Evolutionary conservation across 192 early-diverging fungal species (phyloP), one percentile per base, ranked within the genome.

Genomic region (Chytriomyces sp.): DNA sequence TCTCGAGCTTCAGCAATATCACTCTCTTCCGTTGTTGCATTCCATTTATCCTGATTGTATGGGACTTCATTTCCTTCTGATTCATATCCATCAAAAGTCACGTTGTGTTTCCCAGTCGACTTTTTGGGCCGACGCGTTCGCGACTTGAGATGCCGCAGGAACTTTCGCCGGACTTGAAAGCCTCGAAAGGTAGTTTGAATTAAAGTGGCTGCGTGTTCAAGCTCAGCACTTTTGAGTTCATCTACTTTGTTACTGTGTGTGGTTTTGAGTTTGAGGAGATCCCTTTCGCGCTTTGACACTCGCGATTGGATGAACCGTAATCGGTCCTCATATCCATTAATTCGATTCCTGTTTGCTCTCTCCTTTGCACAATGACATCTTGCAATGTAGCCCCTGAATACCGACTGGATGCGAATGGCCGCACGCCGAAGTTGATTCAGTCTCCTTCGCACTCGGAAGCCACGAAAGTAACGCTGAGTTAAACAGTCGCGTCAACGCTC

Each of bases 21-120:
- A 64, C 62, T 41, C 28, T 64, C 62, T 25, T 64, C 62, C 12
- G 40, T 44, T 28, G 62, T 64, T 7, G 62, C 62, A 33, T 36
- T 33, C 0, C 5, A 7, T 8, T 36, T 36, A 32, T 7, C n/a
- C 22, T 10, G 7, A 3, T 7, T 17, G 19, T 17, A 22, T 6
- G 10, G 10, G 22, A 26, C 12, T 25, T 44, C 62, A 17, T 17
- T 17, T 1, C 12, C 28, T 40, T 64, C 62, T 25, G 28, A 12
- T 7, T 64, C 40, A 12, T 22, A 30, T 14, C 26, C 39, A 44
- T 44, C 41, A 44, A 6, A 30, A 26, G 39, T 41, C 7, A 25
- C 25, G 8, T 64, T 41, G 32, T 44, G 49, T 44, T 44, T 64
- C n/a, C 39, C 62, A 0, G 2, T 39, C 30, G 22, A 41, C 39